Percentiles rank a stretch among this genome's conserved stretches.
phyloP scores from a whole-genome alignment of 129 eudicot genomes.

The Tagetes erecta region DNA sequence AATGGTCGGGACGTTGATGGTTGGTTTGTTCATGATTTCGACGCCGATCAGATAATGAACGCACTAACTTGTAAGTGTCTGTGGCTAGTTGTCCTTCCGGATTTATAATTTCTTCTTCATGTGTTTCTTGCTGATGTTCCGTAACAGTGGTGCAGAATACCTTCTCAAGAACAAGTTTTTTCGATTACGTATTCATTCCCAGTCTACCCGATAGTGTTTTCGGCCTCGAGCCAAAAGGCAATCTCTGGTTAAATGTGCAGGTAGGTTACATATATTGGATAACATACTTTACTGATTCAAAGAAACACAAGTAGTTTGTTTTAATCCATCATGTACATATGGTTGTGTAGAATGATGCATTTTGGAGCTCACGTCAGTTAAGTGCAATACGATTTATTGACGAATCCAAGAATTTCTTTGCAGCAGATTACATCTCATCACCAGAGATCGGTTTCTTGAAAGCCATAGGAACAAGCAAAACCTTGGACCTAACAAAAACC shows the following conservation, averaged over 20 bases:
- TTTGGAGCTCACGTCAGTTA: constrained; percentile 59
- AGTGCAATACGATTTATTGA: constrained; percentile 42
- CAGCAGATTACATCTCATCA: constrained; percentile 71
- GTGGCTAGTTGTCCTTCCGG: background rate
- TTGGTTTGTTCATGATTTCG: constrained; percentile 67
- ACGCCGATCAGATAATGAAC: constrained; percentile 35
- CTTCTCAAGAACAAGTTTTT: constrained; percentile 46
- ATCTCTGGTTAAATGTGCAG: constrained; percentile 83
- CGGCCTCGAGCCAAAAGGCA: constrained; percentile 35
- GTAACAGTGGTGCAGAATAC: constrained; percentile 61
- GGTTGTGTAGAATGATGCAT: constrained; percentile 51
- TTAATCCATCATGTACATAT: background rate
- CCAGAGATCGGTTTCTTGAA: constrained; percentile 89
- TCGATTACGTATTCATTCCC: constrained; percentile 44
- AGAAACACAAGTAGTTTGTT: background rate
- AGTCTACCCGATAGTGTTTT: constrained; percentile 38
- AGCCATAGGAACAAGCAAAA: constrained; percentile 37
- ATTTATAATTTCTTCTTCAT: background rate
- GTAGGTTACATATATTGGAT: constrained; percentile 32
- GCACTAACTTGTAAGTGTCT: constrained; percentile 55
- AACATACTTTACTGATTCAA: background rate
- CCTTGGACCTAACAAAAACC: constrained; percentile 40
- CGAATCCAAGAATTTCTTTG: constrained; percentile 31
- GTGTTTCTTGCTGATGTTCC: constrained; percentile 18
- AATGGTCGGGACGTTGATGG: constrained; percentile 62